Evolutionary conservation across 306 rosid species (phyloP).

Genomic region (Dryas alaskensis): DNA sequence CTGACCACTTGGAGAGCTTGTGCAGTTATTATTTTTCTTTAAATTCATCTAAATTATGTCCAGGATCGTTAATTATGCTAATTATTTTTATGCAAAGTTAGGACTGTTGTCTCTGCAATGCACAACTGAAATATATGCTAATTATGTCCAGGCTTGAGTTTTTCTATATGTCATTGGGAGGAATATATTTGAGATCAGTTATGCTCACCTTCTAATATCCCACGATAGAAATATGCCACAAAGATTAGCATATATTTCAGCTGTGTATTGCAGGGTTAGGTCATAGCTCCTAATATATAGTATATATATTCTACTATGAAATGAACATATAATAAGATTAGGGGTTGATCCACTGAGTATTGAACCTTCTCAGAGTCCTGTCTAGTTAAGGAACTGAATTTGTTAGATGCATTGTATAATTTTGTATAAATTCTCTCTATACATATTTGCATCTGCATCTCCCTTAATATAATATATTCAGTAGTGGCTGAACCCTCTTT

Average conservation of each 20-base stretch:
- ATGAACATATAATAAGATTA: background rate
- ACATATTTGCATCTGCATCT: background rate
- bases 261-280: background rate
- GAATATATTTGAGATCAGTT: background rate
- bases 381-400: background rate
- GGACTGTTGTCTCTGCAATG: too few species aligned
- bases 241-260: constrained; percentile 2
- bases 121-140: too few species aligned
- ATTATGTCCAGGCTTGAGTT: constrained; percentile 7
- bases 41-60: background rate
- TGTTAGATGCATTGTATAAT: background rate
- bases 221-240: background rate
- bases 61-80: background rate
- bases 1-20: background rate
- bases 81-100: too few species aligned
- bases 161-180: background rate
- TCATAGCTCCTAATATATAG: background rate
- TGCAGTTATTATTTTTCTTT: background rate
- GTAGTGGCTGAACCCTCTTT: constrained; percentile 12
- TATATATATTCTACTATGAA: background rate
- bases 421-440: background rate
- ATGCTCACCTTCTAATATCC: background rate
- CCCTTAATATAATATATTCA: background rate
- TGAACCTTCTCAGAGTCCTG: background rate
- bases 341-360: background rate